Conservation (phyloP, 148 eudicot genomes). For the Limonium bicolor region DNA sequence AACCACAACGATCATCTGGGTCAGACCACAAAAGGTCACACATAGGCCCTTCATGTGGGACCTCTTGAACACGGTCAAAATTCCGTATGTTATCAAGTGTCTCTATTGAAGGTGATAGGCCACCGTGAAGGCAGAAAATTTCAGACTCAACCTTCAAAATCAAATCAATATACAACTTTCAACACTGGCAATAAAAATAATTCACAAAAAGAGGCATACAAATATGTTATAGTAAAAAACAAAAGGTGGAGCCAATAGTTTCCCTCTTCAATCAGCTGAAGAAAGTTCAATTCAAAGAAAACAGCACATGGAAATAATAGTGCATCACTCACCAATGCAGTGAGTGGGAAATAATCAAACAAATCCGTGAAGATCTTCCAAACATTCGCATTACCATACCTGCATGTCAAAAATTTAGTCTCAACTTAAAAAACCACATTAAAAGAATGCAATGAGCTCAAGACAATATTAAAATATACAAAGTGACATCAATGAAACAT, state of each 20-base stretch:
- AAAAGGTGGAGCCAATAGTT: not conserved
- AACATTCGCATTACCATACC: constrained; percentile 98
- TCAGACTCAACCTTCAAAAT: constrained; percentile 76
- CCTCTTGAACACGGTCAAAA: constrained; percentile 98
- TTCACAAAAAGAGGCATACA: no score
- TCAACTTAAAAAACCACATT: no score
- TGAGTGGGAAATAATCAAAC: constrained; percentile 93
- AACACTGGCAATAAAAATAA: no score
- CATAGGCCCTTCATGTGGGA: constrained; percentile 97
- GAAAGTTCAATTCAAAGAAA: not conserved
- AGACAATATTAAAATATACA: no score
- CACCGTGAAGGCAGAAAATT: constrained; percentile 94
- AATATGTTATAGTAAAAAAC: not conserved
- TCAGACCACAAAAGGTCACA: constrained; percentile 97
- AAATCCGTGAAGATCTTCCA: constrained; percentile 98
- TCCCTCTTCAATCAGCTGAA: not conserved
- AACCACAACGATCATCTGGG: constrained; percentile 97
- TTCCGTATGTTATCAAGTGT: constrained; percentile 88
- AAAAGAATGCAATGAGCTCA: no score
- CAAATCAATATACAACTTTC: not conserved
- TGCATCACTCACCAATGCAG: constrained; percentile 73
- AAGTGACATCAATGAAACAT: no score
- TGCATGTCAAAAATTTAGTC: constrained; percentile 18
- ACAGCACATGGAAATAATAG: not conserved
- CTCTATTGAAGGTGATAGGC: constrained; percentile 91